Evolutionary conservation across 148 eudicot genomes (phyloP).

Genomic region (Chenopodium album): DNA sequence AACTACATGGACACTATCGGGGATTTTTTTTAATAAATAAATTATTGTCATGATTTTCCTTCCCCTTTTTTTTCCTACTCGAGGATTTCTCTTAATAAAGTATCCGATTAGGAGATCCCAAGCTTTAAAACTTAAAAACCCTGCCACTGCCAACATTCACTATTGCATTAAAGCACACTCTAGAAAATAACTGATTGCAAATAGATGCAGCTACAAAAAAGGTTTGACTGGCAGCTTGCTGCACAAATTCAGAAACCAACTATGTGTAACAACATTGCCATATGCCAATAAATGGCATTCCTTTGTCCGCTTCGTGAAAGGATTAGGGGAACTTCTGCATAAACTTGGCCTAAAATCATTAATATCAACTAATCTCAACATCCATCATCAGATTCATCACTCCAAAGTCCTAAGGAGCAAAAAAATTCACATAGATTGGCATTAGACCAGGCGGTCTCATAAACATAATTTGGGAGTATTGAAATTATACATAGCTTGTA

Average conservation of each 20-base stretch:
- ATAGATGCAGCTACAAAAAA: neutral
- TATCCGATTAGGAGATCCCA: neutral
- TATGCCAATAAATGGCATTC: neutral
- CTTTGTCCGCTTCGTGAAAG: neutral
- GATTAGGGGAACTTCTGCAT: neutral
- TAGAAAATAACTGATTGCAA: neutral
- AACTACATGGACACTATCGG: neutral
- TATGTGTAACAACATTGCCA: neutral
- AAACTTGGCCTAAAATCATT: too few species aligned
- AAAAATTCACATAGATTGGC: too few species aligned
- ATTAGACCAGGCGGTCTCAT: too few species aligned
- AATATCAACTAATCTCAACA: too few species aligned
- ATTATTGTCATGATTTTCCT: neutral
- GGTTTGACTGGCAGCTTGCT: neutral
- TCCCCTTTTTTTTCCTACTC: neutral
- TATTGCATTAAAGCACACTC: neutral
- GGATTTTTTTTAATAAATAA: neutral
- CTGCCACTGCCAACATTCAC: neutral
- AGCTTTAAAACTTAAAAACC: neutral
- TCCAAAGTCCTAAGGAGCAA: too few species aligned
- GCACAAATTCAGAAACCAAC: neutral
- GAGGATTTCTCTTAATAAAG: neutral
- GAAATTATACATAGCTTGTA: too few species aligned
- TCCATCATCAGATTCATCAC: too few species aligned
- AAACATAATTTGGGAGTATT: too few species aligned